These are phyloP conservation scores for Phytophthora syringae DNA, from an alignment of 352 stramenopile genomes.

Conservation along the genomic window DNA sequence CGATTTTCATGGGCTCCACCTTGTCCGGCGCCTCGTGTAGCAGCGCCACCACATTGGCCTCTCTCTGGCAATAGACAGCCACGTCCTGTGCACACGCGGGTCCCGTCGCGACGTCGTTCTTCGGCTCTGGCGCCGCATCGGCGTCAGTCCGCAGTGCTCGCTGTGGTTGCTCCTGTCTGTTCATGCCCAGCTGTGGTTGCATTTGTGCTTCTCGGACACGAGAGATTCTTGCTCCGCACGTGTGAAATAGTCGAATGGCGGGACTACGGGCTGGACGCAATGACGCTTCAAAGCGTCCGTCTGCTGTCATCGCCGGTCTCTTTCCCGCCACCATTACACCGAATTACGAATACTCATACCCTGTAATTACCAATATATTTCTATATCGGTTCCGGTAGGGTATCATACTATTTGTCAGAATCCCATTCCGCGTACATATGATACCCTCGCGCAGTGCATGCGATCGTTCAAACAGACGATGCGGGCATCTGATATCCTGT, in stretches of 20 bases:
- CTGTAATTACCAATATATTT: neutral
- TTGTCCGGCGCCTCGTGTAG: slow-evolving; percentile 39
- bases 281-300: slow-evolving; percentile 18
- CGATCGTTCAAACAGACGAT: slow-evolving; percentile 12
- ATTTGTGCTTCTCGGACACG: slow-evolving; percentile 11
- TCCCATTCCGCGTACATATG: neutral
- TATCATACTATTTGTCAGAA: neutral
- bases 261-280: neutral
- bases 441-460: neutral
- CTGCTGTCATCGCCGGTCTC: slow-evolving; percentile 20
- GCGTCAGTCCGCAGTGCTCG: slow-evolving; percentile 6
- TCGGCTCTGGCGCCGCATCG: neutral
- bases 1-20: slow-evolving; percentile 44
- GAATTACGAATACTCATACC: neutral
- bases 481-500: slow-evolving; percentile 3
- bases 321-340: slow-evolving; percentile 6
- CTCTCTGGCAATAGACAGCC: slow-evolving; percentile 47
- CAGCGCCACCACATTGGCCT: slow-evolving; percentile 60
- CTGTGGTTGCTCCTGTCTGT: slow-evolving; percentile 7
- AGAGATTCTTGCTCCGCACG: neutral
- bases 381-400: neutral
- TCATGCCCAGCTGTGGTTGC: slow-evolving; percentile 7
- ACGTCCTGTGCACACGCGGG: slow-evolving; percentile 51
- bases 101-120: slow-evolving; percentile 6
- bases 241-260: slow-evolving; percentile 32